Evolutionary conservation across 2,329 filamentous ascomycete genomes (phyloP), one percentile per base, ranked within the genome.

Genomic region (Escovopsis weberi): DNA sequence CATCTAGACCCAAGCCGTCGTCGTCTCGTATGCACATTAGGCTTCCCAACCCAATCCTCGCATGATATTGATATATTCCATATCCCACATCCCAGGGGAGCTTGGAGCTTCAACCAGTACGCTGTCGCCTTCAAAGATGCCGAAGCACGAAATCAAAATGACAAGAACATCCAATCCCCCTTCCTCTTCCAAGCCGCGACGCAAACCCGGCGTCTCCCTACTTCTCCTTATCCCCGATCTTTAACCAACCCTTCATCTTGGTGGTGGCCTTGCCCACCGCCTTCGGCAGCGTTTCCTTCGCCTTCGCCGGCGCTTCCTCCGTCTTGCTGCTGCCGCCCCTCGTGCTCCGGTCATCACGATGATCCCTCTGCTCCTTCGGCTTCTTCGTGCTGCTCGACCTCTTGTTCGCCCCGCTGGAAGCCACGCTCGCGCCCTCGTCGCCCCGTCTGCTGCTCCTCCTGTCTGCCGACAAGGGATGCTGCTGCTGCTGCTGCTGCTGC

Each of bases 211-310:
- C 37, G n/a, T 44, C 41, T 8, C 37, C 36, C 1, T 39, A 42
- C 19, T 67, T 63, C 57, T 70, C 71, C 59, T 72, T 75, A 32
- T 70, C 71, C 59, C 71, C 75, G 59, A 64, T 70, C 62, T 70
- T 73, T 54, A 78, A 77, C 44, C 78, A 49, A 3, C 65, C 59
- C 61, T 75, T 77, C 48, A 78, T 65, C 71, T 77, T 72, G 52
- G 68, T 75, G 35, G 53, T 62, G 8, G 65, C 71, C 78, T 73
- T 52, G 67, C 75, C 35, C 53, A 62, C 50, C 69, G 64, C 47
- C 63, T 64, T 55, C 69, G 6, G 6, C 28, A 10, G 28, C 28
- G 28, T 10, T 10, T 10, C 28, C 28, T 30, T 30, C 28, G 6
- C 28, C 28, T 11, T 32, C 11, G 28, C 28, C 2, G 66, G 62